A percentile compares a stretch with the other conserved stretches of the same genome.
phyloP scores from a whole-genome alignment of 352 stramenopile species.

The Phytopythium sindhum region DNA sequence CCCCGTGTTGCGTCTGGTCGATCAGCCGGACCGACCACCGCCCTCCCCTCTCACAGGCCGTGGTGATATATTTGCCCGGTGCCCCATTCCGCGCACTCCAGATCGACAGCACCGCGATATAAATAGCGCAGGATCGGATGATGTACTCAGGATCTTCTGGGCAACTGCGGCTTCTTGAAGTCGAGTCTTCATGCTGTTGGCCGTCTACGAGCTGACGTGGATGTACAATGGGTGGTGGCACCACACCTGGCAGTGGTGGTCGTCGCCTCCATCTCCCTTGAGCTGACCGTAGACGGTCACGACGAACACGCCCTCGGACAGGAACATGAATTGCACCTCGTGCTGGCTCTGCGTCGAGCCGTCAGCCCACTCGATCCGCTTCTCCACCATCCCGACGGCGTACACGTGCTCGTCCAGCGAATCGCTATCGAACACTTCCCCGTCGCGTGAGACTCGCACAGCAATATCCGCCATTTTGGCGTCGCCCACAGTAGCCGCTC shows the following conservation, averaged over 20 bases:
- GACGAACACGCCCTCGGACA: constrained; percentile 55
- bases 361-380: constrained; percentile 18
- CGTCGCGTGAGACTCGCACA: constrained; percentile 33
- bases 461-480: constrained; percentile 17
- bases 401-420: constrained; percentile 25
- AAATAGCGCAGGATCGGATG: neutral
- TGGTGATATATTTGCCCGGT: neutral
- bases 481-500: neutral
- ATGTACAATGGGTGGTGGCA: constrained; percentile 46
- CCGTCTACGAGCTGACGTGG: constrained; percentile 12
- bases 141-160: no score
- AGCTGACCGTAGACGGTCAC: constrained; percentile 28
- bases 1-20: neutral
- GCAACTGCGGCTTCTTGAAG: neutral
- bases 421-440: constrained; percentile 8
- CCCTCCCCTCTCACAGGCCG: neutral
- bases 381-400: constrained; percentile 35
- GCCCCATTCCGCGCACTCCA: neutral
- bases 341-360: constrained; percentile 16
- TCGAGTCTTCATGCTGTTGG: neutral
- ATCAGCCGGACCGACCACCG: neutral
- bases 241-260: constrained; percentile 28
- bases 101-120: neutral
- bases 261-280: neutral
- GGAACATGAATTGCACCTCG: constrained; percentile 56